Percentiles rank a stretch among this genome's conserved stretches.
These are phyloP conservation scores for Arabidopsis suecica DNA, from an alignment of 345 rosid species.

Conservation along the genomic window DNA sequence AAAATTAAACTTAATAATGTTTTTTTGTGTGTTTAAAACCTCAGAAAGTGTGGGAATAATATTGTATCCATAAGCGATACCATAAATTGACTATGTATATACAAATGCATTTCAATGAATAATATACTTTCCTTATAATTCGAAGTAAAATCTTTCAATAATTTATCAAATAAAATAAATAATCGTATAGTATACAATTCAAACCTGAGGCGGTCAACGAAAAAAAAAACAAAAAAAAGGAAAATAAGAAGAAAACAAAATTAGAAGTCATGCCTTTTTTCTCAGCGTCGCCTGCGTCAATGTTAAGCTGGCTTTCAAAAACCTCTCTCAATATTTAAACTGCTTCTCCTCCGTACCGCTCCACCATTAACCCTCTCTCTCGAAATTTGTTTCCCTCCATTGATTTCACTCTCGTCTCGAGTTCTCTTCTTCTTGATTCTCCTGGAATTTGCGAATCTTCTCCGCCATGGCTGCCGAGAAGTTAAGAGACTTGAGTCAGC, in stretches of 20 bases:
- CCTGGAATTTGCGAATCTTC: slow-evolving; percentile 14
- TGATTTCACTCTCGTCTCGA: slow-evolving; percentile 16
- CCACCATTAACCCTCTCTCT: slow-evolving; percentile 20
- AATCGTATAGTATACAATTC: neutral
- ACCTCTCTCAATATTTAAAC: slow-evolving; percentile 21
- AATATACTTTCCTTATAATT: too few species aligned
- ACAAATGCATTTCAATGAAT: too few species aligned
- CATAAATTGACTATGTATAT: too few species aligned
- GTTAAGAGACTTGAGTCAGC: slow-evolving; percentile 89
- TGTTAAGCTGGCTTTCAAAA: slow-evolving; percentile 67
- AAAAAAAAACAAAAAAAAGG: neutral
- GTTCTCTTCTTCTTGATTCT: neutral
- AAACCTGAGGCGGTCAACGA: slow-evolving; percentile 2
- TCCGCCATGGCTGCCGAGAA: slow-evolving; percentile 89
- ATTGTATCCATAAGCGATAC: too few species aligned
- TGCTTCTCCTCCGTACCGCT: slow-evolving; percentile 27
- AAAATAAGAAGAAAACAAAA: slow-evolving; percentile 7
- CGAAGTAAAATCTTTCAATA: too few species aligned
- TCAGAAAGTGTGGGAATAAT: too few species aligned
- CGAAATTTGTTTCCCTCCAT: slow-evolving; percentile 31
- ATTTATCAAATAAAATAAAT: too few species aligned
- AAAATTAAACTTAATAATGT: too few species aligned
- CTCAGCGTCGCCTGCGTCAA: slow-evolving; percentile 62
- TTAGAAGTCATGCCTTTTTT: slow-evolving; percentile 24
- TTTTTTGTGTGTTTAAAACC: too few species aligned